Conservation (phyloP, 495 filamentous ascomycete species). For the Usnea hakonensis region DNA sequence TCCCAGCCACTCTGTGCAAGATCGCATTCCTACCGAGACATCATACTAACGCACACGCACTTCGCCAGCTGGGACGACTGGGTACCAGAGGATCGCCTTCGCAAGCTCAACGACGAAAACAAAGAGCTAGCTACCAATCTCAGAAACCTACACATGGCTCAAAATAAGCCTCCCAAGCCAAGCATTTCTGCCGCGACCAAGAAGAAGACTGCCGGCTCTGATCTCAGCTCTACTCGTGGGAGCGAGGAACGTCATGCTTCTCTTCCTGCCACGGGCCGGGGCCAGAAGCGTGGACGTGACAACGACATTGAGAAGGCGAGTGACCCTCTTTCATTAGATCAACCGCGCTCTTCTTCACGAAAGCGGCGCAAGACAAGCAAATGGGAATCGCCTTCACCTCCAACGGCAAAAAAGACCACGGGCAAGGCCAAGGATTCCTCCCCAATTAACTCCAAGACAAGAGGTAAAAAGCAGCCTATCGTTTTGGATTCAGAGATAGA, state of each 20-base stretch:
- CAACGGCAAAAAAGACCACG: neutral
- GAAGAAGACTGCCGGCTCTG: slow-evolving; percentile 59
- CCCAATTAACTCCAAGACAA: neutral
- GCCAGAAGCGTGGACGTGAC: slow-evolving; percentile 66
- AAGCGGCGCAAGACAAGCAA: slow-evolving; percentile 2
- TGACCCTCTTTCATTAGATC: slow-evolving; percentile 20
- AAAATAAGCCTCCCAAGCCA: slow-evolving; percentile 29
- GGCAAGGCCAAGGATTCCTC: neutral
- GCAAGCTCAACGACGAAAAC: slow-evolving; percentile 92
- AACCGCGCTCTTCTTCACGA: slow-evolving; percentile 3
- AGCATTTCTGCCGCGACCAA: slow-evolving; percentile 43
- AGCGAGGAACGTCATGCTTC: slow-evolving; percentile 78
- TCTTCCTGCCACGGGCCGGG: slow-evolving; percentile 48
- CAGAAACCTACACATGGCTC: slow-evolving; percentile 43
- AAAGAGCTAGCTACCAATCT: slow-evolving; percentile 69
- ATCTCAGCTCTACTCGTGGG: slow-evolving; percentile 69
- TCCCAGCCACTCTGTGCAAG: neutral
- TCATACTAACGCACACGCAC: neutral
- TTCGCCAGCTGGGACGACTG: slow-evolving; percentile 85
- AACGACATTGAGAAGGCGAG: slow-evolving; percentile 81
- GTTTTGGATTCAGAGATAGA: neutral
- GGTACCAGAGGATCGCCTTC: slow-evolving; percentile 88
- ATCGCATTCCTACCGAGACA: neutral
- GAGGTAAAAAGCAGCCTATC: neutral
- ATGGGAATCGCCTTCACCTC: neutral